Evolutionary conservation across 1,139 yeast genomes (phyloP).

Genomic region (Sugiyamaella paludigena): DNA sequence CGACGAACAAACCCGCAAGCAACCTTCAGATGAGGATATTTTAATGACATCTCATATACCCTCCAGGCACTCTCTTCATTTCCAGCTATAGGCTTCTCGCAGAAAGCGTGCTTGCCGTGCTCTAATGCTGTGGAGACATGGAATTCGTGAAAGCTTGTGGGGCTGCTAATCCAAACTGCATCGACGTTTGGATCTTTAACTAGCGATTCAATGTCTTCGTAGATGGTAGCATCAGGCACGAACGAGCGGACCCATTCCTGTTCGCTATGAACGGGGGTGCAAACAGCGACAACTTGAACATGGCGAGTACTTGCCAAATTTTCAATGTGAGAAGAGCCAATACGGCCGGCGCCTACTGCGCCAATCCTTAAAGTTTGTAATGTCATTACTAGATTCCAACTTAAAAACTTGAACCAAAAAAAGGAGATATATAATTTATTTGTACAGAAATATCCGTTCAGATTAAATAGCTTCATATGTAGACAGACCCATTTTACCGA

Average conservation of each 20-base stretch:
- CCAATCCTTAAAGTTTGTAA: no score
- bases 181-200: no score
- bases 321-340: conserved; percentile 21
- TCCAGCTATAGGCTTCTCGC: conserved; percentile 26
- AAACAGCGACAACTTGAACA: conserved; percentile 20
- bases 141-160: conserved; percentile 24
- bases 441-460: no score
- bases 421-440: no score
- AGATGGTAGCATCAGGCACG: conserved; percentile 18
- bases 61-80: conserved; percentile 15
- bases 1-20: conserved; percentile 26
- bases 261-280: conserved; percentile 19
- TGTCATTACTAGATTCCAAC: no score
- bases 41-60: conserved; percentile 19
- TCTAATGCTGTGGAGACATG: conserved; percentile 19
- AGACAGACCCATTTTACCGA: no score
- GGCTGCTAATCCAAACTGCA: conserved; percentile 22
- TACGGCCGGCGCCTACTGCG: conserved; percentile 25
- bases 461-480: no score
- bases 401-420: no score
- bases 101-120: conserved; percentile 23
- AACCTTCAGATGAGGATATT: conserved; percentile 22
- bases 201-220: conserved; percentile 20
- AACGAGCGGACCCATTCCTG: conserved; percentile 17
- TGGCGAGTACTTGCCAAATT: conserved; percentile 15